Base-by-base conservation (phyloP, 768 basidiomycete genomes). In the Lactifluus volemus region DNA sequence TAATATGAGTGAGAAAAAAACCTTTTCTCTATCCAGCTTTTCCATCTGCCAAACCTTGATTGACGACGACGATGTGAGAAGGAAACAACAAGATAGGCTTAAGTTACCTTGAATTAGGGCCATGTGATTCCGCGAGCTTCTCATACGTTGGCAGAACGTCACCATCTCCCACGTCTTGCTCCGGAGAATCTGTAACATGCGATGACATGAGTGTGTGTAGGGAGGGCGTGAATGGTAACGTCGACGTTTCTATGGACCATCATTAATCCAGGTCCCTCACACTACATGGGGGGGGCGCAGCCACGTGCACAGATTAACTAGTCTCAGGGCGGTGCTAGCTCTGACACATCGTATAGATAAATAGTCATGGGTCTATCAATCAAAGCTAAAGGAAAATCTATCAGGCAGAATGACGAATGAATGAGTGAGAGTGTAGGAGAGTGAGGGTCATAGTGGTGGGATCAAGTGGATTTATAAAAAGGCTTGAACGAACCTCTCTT, bases 21-120 rank as follows among this genome's bases (percentile, higher is more conserved):
- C 89, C 90, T 80, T 72, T 92, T 93, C 75, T 93, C 90, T 58
- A 93, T 88, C 90, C 90, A 93, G 6, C 84, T 83, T 69, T 79
- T 81, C 90, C 90, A 93, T 60, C 90, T 77, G 19, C 90, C 90
- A 67, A 92, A 92, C 68, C 90, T 92, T 67, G 9, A 19, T 25
- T 25, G 25, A 25, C 25, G 25, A 25, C 2, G 25, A 25, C 25
- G 25, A 25, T 25, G 25, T 15, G 30, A 55, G 25, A n/a, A 59
- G 15, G 51, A 15, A 7, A 29, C 17, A 10, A 12, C 32, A 34
- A 38, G 38, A 38, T 3, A 38, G 15, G n/a, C n/a, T 19, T 12
- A 4, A 2, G 77, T 66, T 71, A 81, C 89, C 90, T 86, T 39
- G 90, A 92, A 74, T 92, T 92, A 5, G 90, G 86, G 48, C 88